Base-by-base conservation (phyloP, 257 asterid genomes). In the Nicotiana knightiana region DNA sequence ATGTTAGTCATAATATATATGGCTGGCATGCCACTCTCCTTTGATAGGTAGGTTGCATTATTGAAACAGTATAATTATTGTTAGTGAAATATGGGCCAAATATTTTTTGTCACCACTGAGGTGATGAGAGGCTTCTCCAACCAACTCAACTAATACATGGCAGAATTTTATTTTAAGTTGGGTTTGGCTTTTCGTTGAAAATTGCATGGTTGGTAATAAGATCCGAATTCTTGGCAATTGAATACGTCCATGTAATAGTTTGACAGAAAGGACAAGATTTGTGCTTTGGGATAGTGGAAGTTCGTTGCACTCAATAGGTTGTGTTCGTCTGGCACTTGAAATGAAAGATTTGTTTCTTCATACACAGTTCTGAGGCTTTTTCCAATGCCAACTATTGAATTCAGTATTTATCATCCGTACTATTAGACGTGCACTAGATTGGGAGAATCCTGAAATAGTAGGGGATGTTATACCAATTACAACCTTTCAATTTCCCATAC, bases 1-100 rank as follows among this genome's bases (percentile, higher is more conserved):
- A 6, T 16, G 28, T 37, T 55, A 15, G 11, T 4, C 26, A 24
- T 2, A 51, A 30, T 77, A 62, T 37, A 9, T 13, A 79, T 61
- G 58, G 62, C 43, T 24, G 46, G 46, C 46, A 37, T 37, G 46
- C 46, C 46, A 37, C 46, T 39, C 46, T 39, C 8, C 9, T 6
- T 6, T 37, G 46, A 37, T 37, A 39, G 46, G 46, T 39, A 39
- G 46, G 46, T 39, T 67, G 83, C 77, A 81, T 86, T 81, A 86
- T 62, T 58, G 81, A 54, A 67, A 28, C 5, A 18, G 1, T 24
- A 28, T 46, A n/a, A 76, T 12, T n/a, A 10, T 67, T 78, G 61
- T 64, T 7, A 46, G 53, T 46, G 12, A 48, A 80, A 70, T 39
- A 48, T 18, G 79, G 54, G 15, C 73, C 81, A 64, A 67, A 28